phyloP scores from a whole-genome alignment of 176 grass and related monocot genomes.

The Thinopyrum elongatum region DNA sequence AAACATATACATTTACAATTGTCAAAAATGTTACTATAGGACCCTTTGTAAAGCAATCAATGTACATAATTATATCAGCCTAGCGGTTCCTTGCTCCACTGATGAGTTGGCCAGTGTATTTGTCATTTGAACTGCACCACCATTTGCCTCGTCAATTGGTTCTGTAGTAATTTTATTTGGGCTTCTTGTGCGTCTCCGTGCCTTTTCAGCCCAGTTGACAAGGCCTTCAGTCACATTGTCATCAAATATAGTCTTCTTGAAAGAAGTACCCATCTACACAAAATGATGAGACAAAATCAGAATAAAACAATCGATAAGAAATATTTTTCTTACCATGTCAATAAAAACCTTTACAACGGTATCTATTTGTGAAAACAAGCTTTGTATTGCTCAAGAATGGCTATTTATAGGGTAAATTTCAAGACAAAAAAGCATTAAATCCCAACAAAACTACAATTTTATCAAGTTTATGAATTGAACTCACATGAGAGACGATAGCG shows the following conservation, averaged over 20 bases:
- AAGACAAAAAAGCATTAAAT: not conserved
- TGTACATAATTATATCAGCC: constrained; percentile 19
- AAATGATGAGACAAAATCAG: not conserved
- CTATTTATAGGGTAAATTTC: not conserved
- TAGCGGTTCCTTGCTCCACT: constrained; percentile 35
- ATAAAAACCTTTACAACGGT: not conserved
- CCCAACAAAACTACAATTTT: not conserved
- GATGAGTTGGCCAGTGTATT: not conserved
- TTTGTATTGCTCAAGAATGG: not conserved
- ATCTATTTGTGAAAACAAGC: not conserved
- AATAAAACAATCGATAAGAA: not conserved
- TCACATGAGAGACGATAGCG: constrained; percentile 83
- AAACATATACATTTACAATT: not conserved
- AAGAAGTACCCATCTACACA: constrained; percentile 78
- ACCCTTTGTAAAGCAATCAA: not conserved
- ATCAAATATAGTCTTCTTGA: constrained; percentile 76
- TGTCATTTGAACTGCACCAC: constrained; percentile 40
- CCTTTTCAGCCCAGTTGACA: constrained; percentile 47
- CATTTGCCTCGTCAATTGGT: not conserved
- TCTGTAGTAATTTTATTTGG: not conserved
- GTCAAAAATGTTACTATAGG: not conserved
- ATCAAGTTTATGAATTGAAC: not conserved
- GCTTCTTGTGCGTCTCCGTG: constrained; percentile 19
- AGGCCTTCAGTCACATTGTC: constrained; percentile 54
- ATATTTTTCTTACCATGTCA: not conserved